Percentiles rank a stretch among this genome's conserved stretches.
Conservation (phyloP, 805 yeast species). For the Myxozyma neotropica region DNA sequence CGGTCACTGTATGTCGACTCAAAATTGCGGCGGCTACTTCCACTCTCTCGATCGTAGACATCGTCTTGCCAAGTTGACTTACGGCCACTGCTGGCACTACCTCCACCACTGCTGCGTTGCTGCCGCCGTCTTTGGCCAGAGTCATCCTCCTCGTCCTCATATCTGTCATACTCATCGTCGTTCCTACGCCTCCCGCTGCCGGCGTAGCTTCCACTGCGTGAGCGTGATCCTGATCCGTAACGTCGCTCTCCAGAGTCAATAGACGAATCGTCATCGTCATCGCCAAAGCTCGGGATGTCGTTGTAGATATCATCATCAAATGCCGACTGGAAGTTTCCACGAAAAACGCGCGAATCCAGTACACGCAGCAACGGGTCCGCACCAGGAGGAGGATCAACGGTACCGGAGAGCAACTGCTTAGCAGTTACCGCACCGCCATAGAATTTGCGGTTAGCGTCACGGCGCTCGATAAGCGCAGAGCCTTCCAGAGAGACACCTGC, state of each 20-base stretch:
- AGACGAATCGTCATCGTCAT: slow-evolving; percentile 32
- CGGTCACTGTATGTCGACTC: slow-evolving; percentile 47
- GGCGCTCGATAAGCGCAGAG: slow-evolving; percentile 91
- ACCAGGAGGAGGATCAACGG: slow-evolving; percentile 90
- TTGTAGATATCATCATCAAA: slow-evolving; percentile 69
- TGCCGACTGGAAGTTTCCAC: slow-evolving; percentile 53
- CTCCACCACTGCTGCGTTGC: slow-evolving; percentile 29
- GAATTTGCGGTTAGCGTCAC: slow-evolving; percentile 95
- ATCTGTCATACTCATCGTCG: slow-evolving; percentile 25
- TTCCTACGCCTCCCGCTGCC: slow-evolving; percentile 33
- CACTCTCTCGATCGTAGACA: slow-evolving; percentile 58
- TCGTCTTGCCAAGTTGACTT: slow-evolving; percentile 83
- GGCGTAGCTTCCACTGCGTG: slow-evolving; percentile 28
- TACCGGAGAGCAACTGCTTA: slow-evolving; percentile 78
- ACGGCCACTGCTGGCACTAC: slow-evolving; percentile 13
- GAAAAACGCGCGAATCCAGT: slow-evolving; percentile 81
- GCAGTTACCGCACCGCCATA: slow-evolving; percentile 90
- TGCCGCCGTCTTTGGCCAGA: slow-evolving; percentile 41
- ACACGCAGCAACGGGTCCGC: slow-evolving; percentile 86
- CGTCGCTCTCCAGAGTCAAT: slow-evolving; percentile 27
- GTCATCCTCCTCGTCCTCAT: slow-evolving; percentile 47
- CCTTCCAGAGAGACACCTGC: slow-evolving; percentile 98
- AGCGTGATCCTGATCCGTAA: slow-evolving; percentile 12
- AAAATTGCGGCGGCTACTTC: slow-evolving; percentile 45
- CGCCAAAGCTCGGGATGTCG: slow-evolving; percentile 66